Conservation (phyloP, 2,329 filamentous ascomycete genomes). For the Aspergillus oerlinghausenensis region DNA sequence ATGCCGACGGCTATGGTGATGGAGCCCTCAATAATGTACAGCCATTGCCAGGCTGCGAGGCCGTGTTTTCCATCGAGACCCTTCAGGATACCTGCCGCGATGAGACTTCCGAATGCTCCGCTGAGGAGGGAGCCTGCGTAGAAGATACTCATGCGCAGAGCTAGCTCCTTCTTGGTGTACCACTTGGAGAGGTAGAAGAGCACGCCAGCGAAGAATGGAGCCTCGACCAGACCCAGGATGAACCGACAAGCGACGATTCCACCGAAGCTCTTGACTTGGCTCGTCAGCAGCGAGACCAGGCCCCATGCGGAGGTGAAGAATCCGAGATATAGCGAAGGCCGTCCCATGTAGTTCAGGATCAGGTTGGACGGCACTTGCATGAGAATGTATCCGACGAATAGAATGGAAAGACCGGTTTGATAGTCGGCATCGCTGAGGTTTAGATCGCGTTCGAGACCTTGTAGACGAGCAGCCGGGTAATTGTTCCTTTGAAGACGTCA, state of each 20-base stretch:
- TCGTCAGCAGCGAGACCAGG: slow-evolving; percentile 42
- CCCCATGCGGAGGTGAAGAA: slow-evolving; percentile 45
- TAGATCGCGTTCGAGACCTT: slow-evolving; percentile 39
- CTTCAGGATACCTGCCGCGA: slow-evolving; percentile 48
- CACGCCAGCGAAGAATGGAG: slow-evolving; percentile 45
- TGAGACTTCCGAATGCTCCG: slow-evolving; percentile 51
- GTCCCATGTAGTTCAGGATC: slow-evolving; percentile 40
- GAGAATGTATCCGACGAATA: slow-evolving; percentile 44
- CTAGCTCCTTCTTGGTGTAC: slow-evolving; percentile 51
- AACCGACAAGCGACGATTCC: slow-evolving; percentile 44
- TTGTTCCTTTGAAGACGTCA: slow-evolving; percentile 37
- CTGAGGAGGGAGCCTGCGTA: slow-evolving; percentile 49
- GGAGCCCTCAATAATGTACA: slow-evolving; percentile 38
- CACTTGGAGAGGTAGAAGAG: slow-evolving; percentile 47
- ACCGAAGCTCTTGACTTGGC: slow-evolving; percentile 39
- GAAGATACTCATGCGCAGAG: slow-evolving; percentile 49
- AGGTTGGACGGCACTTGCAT: slow-evolving; percentile 47
- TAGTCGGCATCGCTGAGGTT: slow-evolving; percentile 33
- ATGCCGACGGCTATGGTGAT: slow-evolving; percentile 34
- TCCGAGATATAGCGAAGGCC: slow-evolving; percentile 41
- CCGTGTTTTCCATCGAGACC: slow-evolving; percentile 34
- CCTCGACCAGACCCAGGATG: slow-evolving; percentile 44
- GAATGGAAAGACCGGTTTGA: slow-evolving; percentile 39
- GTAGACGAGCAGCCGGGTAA: slow-evolving; percentile 42
- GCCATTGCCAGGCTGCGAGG: slow-evolving; percentile 37